phyloP scores from a whole-genome alignment of 345 rosid genomes.

The Sapria himalayana region DNA sequence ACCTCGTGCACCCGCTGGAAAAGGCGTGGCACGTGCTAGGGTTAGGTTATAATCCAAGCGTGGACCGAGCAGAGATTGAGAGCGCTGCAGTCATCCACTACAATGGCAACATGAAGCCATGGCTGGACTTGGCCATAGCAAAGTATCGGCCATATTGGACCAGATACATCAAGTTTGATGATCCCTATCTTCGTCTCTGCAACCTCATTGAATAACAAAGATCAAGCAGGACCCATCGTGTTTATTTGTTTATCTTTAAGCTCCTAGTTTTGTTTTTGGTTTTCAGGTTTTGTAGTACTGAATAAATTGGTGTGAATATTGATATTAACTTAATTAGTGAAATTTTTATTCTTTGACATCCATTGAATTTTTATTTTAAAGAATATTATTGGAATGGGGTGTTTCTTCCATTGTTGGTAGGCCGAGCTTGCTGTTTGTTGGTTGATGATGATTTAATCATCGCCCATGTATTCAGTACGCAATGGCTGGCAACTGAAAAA shows the following conservation, averaged over 20 bases:
- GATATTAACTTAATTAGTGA: no score
- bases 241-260: no score
- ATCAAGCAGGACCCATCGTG: no score
- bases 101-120: constrained; percentile 99
- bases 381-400: no score
- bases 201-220: constrained; percentile 35
- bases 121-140: constrained; percentile 95
- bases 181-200: constrained; percentile 71
- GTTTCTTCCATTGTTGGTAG: no score
- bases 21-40: constrained; percentile 99
- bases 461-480: constrained; percentile 7
- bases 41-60: constrained; percentile 84
- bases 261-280: no score
- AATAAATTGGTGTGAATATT: no score
- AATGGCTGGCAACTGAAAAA: constrained; percentile 41
- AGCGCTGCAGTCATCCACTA: constrained; percentile 89
- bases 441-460: no score
- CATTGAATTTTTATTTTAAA: no score
- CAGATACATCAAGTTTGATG: constrained; percentile 72
- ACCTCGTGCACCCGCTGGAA: constrained; percentile 61
- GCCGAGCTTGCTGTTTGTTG: no score
- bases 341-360: no score
- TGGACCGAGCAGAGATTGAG: constrained; percentile 58
- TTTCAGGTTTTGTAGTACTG: no score
- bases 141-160: constrained; percentile 83